A percentile compares a stretch with the other conserved stretches of the same genome.
phyloP scores from a whole-genome alignment of 306 rosid genomes.

The Dicorynia guianensis region DNA sequence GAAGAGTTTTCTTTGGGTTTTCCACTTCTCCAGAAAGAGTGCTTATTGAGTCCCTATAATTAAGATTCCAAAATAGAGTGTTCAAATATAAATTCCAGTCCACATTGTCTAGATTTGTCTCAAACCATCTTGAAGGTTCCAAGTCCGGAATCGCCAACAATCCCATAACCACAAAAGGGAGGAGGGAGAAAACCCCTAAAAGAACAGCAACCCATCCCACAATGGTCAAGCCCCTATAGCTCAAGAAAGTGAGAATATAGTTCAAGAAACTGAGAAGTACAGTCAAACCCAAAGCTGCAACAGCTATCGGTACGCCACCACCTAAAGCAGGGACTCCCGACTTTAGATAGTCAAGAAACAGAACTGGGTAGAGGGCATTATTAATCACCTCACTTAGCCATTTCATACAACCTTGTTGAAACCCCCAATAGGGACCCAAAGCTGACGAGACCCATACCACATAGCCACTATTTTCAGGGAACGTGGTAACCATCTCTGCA shows the following conservation, averaged over 20 bases:
- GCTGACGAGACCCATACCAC: constrained; percentile 93
- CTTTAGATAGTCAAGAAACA: constrained; percentile 79
- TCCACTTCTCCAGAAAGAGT: constrained; percentile 83
- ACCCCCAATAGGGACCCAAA: constrained; percentile 82
- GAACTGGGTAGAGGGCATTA: constrained; percentile 75
- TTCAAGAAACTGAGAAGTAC: constrained; percentile 71
- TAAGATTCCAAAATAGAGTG: constrained; percentile 79
- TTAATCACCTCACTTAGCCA: constrained; percentile 86
- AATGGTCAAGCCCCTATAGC: constrained; percentile 74
- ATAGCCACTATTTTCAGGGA: constrained; percentile 84
- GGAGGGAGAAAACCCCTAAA: constrained; percentile 71
- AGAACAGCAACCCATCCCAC: constrained; percentile 78
- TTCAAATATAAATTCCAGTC: constrained; percentile 76
- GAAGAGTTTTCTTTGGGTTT: constrained; percentile 74
- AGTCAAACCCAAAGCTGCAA: constrained; percentile 62
- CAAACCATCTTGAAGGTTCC: constrained; percentile 71
- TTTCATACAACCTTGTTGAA: constrained; percentile 93
- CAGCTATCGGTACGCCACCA: constrained; percentile 63
- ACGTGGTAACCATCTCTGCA: constrained; percentile 91
- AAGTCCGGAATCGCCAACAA: constrained; percentile 66
- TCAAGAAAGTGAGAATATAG: constrained; percentile 79
- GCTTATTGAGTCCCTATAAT: constrained; percentile 82
- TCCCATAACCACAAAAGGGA: constrained; percentile 82
- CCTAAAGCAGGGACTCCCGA: constrained; percentile 68
- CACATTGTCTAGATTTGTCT: constrained; percentile 53